These are phyloP conservation scores for Thermoascus crustaceus DNA, from an alignment of 2,329 filamentous ascomycete species.

Conservation along the genomic window DNA sequence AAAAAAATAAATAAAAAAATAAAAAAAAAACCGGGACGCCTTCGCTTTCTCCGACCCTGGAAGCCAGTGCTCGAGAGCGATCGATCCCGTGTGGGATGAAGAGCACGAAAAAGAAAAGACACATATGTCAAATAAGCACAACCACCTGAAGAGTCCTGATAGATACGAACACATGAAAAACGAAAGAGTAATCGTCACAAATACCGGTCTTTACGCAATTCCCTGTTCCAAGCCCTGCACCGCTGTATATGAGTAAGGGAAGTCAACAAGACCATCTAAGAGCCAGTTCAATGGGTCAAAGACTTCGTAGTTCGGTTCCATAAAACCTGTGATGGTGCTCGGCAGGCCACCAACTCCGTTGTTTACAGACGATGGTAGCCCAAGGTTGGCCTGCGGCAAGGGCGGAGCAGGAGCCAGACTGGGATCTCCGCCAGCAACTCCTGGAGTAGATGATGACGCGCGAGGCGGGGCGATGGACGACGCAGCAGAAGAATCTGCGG, in stretches of 20 bases:
- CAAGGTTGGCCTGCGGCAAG: conserved; percentile 24
- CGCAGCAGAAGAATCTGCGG: conserved; percentile 62
- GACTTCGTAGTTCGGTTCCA: conserved; percentile 69
- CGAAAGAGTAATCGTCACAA: too few relatives aligned
- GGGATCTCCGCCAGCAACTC: conserved; percentile 33
- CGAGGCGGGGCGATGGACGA: conserved; percentile 45
- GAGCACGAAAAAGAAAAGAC: conserved; percentile 1
- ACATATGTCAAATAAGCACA: not conserved
- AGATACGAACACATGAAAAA: not conserved
- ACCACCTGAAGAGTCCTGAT: not conserved
- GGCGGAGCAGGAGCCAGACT: conserved; percentile 34
- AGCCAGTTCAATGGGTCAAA: conserved; percentile 94
- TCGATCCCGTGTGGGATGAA: not conserved
- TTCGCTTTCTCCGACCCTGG: conserved; percentile 1
- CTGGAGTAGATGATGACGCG: conserved; percentile 28
- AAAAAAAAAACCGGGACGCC: conserved; percentile 1
- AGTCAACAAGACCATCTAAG: conserved; percentile 74
- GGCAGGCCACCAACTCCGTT: conserved; percentile 21
- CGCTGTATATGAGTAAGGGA: conserved; percentile 61
- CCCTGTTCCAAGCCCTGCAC: conserved; percentile 40
- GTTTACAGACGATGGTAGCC: conserved; percentile 18
- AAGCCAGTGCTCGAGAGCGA: not conserved
- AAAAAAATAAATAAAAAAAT: not conserved
- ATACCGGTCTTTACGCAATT: conserved; percentile 21
- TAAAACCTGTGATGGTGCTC: conserved; percentile 42